These are phyloP conservation scores for Lagenidium giganteum DNA, from an alignment of 352 stramenopile genomes.

Conservation along the genomic window DNA sequence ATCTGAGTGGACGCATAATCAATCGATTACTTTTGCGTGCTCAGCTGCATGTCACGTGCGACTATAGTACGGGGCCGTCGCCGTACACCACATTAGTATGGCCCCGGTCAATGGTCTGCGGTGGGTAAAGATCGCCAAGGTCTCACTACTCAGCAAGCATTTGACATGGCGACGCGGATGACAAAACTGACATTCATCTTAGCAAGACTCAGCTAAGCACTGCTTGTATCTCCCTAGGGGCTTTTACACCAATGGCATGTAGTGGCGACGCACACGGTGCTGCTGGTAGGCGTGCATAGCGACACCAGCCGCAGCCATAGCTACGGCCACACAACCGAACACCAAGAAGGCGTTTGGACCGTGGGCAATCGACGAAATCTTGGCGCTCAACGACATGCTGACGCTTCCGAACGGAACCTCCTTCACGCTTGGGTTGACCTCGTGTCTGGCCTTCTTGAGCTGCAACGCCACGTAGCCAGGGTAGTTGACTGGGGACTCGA, in stretches of 20 bases:
- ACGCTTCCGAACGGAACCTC: constrained; percentile 4
- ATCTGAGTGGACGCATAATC: too few relatives aligned
- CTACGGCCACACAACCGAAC: constrained; percentile 27
- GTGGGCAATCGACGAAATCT: constrained; percentile 16
- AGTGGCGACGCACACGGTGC: constrained; percentile 43
- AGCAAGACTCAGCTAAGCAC: too few relatives aligned
- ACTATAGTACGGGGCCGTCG: too few relatives aligned
- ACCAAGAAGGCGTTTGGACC: constrained; percentile 27
- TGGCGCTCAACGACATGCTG: constrained; percentile 3
- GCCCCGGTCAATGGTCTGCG: too few relatives aligned
- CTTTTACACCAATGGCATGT: constrained; percentile 39
- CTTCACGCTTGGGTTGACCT: constrained; percentile 28
- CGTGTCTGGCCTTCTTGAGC: constrained; percentile 18
- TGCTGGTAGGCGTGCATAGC: constrained; percentile 35
- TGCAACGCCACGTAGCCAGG: background rate
- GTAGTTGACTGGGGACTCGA: background rate
- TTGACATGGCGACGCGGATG: background rate
- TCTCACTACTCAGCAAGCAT: background rate
- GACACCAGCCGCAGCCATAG: constrained; percentile 32
- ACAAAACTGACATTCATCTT: too few relatives aligned
- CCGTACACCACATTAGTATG: too few relatives aligned
- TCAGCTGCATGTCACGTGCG: too few relatives aligned
- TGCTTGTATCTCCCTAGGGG: background rate
- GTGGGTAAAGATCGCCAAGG: too few relatives aligned
- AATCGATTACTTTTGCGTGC: too few relatives aligned